phyloP scores from a whole-genome alignment of 306 rosid genomes.

The Acacia melanoxylon region DNA sequence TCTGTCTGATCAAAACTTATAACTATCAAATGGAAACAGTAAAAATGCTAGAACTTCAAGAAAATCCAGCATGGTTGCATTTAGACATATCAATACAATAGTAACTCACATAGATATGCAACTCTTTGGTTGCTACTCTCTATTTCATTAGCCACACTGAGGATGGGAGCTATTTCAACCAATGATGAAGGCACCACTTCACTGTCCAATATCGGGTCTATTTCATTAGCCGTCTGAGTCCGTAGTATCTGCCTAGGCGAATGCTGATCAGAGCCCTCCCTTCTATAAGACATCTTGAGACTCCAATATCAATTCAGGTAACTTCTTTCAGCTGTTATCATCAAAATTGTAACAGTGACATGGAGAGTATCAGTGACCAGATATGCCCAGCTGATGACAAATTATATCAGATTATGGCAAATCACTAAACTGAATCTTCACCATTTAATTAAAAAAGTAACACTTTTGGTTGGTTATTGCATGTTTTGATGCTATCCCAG shows the following conservation, averaged over 20 bases:
- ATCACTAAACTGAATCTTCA: constrained; percentile 13
- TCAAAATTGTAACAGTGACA: constrained; percentile 21
- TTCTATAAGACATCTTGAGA: constrained; percentile 70
- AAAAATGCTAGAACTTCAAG: no score
- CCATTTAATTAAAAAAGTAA: background rate
- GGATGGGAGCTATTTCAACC: constrained; percentile 88
- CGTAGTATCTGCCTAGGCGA: constrained; percentile 69
- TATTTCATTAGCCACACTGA: constrained; percentile 96
- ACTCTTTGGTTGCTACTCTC: constrained; percentile 80
- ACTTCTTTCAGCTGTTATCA: constrained; percentile 28
- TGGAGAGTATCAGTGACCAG: constrained; percentile 10
- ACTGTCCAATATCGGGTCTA: constrained; percentile 86
- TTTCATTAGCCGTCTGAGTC: constrained; percentile 85
- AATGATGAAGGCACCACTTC: constrained; percentile 95
- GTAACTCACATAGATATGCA: constrained; percentile 91
- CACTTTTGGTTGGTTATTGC: constrained; percentile 8
- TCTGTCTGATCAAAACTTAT: no score
- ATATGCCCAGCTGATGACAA: no score
- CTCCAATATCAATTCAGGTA: constrained; percentile 36
- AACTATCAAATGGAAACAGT: no score
- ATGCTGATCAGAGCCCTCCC: constrained; percentile 76
- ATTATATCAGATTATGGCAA: constrained; percentile 6
- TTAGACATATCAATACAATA: constrained; percentile 17
- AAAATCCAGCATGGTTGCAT: no score
- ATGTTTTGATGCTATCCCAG: background rate